These are phyloP conservation scores for Curvularia spicifera DNA, from an alignment of 2,329 filamentous ascomycete species.

Conservation along the genomic window DNA sequence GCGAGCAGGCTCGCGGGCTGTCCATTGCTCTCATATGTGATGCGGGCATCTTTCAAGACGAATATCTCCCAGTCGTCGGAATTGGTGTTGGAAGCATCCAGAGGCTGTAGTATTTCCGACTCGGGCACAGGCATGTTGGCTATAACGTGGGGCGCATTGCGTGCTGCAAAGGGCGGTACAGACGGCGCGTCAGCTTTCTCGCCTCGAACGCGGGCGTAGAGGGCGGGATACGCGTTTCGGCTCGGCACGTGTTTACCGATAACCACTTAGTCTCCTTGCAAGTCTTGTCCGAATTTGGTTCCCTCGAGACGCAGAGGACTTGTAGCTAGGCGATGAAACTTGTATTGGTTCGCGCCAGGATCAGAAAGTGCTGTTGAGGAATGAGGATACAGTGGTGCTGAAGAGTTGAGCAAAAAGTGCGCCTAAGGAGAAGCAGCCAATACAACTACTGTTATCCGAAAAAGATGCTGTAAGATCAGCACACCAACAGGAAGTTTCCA, in stretches of 20 bases:
- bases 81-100: slow-evolving; percentile 49
- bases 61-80: slow-evolving; percentile 67
- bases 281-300: background rate
- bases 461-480: background rate
- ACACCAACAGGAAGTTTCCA: background rate
- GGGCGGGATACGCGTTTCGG: slow-evolving; percentile 14
- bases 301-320: background rate
- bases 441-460: background rate
- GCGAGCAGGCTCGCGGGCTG: slow-evolving; percentile 65
- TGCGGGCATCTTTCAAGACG: slow-evolving; percentile 64
- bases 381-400: background rate
- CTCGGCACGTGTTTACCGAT: slow-evolving; percentile 17
- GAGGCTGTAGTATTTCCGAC: slow-evolving; percentile 50
- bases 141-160: slow-evolving; percentile 9
- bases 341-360: background rate
- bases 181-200: slow-evolving; percentile 6
- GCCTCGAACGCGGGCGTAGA: background rate
- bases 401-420: background rate
- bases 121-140: slow-evolving; percentile 40
- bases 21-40: slow-evolving; percentile 63
- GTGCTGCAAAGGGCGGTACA: slow-evolving; percentile 11
- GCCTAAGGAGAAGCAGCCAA: background rate
- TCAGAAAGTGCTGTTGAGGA: background rate
- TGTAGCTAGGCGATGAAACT: background rate
- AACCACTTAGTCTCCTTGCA: background rate